phyloP scores from a whole-genome alignment of 2,329 filamentous ascomycete species.

The Pseudopithomyces chartarum region DNA sequence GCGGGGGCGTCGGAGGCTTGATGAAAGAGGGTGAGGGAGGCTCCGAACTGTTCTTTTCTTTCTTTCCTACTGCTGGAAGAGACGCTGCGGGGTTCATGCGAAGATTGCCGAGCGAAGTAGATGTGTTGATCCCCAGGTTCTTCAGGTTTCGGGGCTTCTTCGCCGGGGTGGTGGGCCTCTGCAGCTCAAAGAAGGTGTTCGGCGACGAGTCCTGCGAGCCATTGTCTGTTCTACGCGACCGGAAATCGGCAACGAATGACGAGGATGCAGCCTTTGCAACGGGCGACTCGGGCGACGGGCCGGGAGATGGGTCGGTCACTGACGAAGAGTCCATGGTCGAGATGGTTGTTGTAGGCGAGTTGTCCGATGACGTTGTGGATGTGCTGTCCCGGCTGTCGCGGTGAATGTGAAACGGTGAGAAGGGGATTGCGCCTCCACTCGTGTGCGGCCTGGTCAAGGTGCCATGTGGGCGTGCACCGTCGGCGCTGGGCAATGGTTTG shows the following conservation, averaged over 20 bases:
- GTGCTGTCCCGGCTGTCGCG: slow-evolving; percentile 78
- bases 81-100: slow-evolving; percentile 55
- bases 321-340: slow-evolving; percentile 92
- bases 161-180: slow-evolving; percentile 58
- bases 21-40: slow-evolving; percentile 78
- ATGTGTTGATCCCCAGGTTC: slow-evolving; percentile 77
- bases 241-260: slow-evolving; percentile 66
- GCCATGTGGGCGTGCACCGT: slow-evolving; percentile 32
- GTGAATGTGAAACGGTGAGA: slow-evolving; percentile 57
- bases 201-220: slow-evolving; percentile 50
- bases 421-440: slow-evolving; percentile 40
- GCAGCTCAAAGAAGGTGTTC: slow-evolving; percentile 60
- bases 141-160: slow-evolving; percentile 82
- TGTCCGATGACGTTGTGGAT: slow-evolving; percentile 88
- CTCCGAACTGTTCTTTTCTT: slow-evolving; percentile 58
- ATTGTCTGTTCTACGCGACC: slow-evolving; percentile 40
- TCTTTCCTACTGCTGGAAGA: slow-evolving; percentile 56
- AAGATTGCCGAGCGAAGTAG: slow-evolving; percentile 52
- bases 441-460: slow-evolving; percentile 40
- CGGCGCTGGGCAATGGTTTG: slow-evolving; percentile 51
- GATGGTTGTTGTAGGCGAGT: slow-evolving; percentile 91
- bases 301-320: slow-evolving; percentile 87
- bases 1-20: slow-evolving; percentile 73
- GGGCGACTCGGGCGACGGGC: slow-evolving; percentile 87
- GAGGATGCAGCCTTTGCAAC: slow-evolving; percentile 73